phyloP scores from a whole-genome alignment of 306 rosid genomes.

The Trifolium subterraneum region DNA sequence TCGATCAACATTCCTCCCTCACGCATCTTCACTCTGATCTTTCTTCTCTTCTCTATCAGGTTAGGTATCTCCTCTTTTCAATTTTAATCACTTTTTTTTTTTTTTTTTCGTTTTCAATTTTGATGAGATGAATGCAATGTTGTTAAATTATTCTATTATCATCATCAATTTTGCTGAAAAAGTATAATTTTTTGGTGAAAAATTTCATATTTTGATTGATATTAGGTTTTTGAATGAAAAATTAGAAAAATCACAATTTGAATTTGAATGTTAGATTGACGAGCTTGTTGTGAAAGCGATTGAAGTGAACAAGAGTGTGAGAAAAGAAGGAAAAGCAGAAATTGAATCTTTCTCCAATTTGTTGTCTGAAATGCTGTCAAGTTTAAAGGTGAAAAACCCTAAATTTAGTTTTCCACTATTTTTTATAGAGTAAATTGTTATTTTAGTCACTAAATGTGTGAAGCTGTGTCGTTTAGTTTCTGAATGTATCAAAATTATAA shows the following conservation, averaged over 20 bases:
- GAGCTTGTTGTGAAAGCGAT: slow-evolving; percentile 76
- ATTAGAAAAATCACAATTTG: slow-evolving; percentile 8
- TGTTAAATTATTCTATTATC: neutral
- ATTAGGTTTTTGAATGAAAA: neutral
- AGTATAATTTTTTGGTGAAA: neutral
- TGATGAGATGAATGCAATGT: neutral
- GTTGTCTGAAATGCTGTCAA: slow-evolving; percentile 68
- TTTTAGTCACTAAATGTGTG: neutral
- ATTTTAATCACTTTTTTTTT: neutral
- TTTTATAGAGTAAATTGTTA: neutral
- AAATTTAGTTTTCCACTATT: neutral
- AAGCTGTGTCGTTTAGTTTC: neutral
- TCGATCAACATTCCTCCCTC: slow-evolving; percentile 22
- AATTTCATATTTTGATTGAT: neutral
- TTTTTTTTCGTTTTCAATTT: neutral
- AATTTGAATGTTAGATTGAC: slow-evolving; percentile 65
- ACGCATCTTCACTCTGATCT: slow-evolving; percentile 71
- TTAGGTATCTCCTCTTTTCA: slow-evolving; percentile 52
- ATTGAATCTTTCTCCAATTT: slow-evolving; percentile 63
- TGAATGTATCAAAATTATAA: neutral
- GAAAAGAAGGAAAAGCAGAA: slow-evolving; percentile 57
- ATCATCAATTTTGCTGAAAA: no score
- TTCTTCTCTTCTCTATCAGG: slow-evolving; percentile 67
- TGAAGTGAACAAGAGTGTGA: slow-evolving; percentile 48
- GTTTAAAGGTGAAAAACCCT: slow-evolving; percentile 68